Percentiles rank a stretch among this genome's conserved stretches.
Conservation (phyloP, 2,329 filamentous ascomycete genomes). For the Trichoderma simmonsii region DNA sequence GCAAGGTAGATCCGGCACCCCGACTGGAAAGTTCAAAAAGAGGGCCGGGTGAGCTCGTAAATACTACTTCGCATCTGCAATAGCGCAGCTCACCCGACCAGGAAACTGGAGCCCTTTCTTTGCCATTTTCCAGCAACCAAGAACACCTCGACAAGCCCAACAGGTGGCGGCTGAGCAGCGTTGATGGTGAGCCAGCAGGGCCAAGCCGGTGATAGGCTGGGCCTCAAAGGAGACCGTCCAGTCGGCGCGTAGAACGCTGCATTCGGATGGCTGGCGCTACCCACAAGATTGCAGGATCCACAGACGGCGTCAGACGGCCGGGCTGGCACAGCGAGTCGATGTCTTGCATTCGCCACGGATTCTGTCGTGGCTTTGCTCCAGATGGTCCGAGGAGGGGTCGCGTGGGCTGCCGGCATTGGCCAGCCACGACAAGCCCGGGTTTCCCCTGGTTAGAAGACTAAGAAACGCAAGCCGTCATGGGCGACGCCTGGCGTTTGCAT, state of each 20-base stretch:
- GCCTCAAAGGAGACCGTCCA: constrained; percentile 29
- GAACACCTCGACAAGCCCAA: constrained; percentile 15
- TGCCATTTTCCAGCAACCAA: constrained; percentile 8
- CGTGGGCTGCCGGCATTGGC: constrained; percentile 35
- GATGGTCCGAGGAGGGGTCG: constrained; percentile 26
- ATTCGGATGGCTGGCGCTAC: constrained; percentile 38
- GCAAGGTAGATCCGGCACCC: constrained; percentile 18
- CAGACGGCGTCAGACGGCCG: constrained; percentile 37
- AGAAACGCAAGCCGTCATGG: not conserved
- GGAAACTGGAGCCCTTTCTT: constrained; percentile 7
- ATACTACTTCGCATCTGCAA: constrained; percentile 15
- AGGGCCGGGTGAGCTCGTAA: constrained; percentile 19
- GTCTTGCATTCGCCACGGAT: constrained; percentile 32
- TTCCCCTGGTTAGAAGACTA: not conserved
- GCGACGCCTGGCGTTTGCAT: not conserved
- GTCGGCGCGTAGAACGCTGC: constrained; percentile 35
- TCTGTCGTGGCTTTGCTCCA: constrained; percentile 28
- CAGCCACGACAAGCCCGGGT: constrained; percentile 13
- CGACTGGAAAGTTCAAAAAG: constrained; percentile 16
- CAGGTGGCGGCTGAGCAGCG: constrained; percentile 23
- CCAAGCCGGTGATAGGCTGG: constrained; percentile 32
- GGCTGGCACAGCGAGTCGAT: constrained; percentile 42
- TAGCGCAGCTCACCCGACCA: constrained; percentile 22
- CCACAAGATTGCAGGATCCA: constrained; percentile 36
- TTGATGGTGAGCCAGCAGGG: constrained; percentile 25